phyloP scores from a whole-genome alignment of 2,329 filamentous ascomycete genomes.

The Cercospora sesami region DNA sequence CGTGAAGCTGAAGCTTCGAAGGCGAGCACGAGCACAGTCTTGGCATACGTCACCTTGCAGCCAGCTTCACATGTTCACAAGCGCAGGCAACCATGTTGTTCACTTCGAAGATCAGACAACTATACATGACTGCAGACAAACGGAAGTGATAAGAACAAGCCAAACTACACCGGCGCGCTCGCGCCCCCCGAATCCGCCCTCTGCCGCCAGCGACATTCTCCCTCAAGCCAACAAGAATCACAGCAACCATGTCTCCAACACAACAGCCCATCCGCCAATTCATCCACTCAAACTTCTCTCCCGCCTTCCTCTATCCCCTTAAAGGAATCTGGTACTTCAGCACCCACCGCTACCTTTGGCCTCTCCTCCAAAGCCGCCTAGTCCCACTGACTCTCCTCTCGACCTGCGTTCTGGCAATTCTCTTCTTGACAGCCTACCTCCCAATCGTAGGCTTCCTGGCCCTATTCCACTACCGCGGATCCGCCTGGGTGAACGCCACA shows the following conservation, averaged over 20 bases:
- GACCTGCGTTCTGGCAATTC: constrained; percentile 74
- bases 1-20: constrained; percentile 8
- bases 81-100: neutral
- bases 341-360: constrained; percentile 75
- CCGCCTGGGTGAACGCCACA: constrained; percentile 86
- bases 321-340: constrained; percentile 78
- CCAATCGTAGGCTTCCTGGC: constrained; percentile 87
- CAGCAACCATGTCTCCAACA: constrained; percentile 12
- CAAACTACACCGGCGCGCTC: neutral
- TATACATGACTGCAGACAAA: neutral
- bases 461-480: constrained; percentile 73
- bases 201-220: neutral
- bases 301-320: constrained; percentile 39
- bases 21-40: neutral
- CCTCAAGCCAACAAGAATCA: neutral
- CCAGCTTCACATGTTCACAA: neutral
- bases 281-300: constrained; percentile 38
- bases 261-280: constrained; percentile 25
- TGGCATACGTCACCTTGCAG: constrained; percentile 4
- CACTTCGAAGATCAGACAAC: neutral
- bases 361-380: constrained; percentile 74
- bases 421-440: constrained; percentile 85
- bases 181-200: neutral
- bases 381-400: constrained; percentile 81
- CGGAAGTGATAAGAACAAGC: neutral